Base-by-base conservation (phyloP, 768 basidiomycete genomes). In the Collybia sp. region DNA sequence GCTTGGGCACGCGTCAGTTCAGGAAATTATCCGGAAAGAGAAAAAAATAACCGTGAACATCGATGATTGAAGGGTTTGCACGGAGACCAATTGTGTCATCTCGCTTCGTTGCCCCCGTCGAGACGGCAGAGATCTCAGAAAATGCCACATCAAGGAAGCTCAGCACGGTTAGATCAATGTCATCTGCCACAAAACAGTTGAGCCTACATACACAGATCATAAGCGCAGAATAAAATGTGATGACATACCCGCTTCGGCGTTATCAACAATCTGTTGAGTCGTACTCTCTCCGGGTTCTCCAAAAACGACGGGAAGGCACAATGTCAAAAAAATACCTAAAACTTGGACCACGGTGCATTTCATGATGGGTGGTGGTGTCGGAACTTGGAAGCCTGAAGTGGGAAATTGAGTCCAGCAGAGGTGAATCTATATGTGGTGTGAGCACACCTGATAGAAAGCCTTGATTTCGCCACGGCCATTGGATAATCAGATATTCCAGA, bases 101-200 rank as follows among this genome's bases (percentile, higher is more conserved):
- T 37, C 35, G 35, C 13, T 3, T 18, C 35, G 3, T 18, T 37
- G 35, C 4, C 35, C 13, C 35, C 35, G 4, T 18, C 17, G 58
- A 60, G 3, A 53, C 47, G 1, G 51, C 50, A 16, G 53, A 43
- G 32, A 66, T 65, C 40, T 62, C 63, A 12, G 45, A 39, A 3
- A 66, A 17, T 8, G 57, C 63, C 15, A 15, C 48, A 35, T 53
- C 49, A 17, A 56, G 43, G 43, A 62, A 58, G 42, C 52, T 46
- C 35, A 66, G 56, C 30, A 57, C 56, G 20, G 47, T 54, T 17
- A 66, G 49, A 49, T 65, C 62, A 32, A 66, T 66, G 42, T 52
- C 49, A 49, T 66, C 65, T 66, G 36, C 35, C n/a, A n/a, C n/a
- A n/a, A n/a, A n/a, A n/a, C n/a, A n/a, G n/a, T n/a, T n/a, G n/a